Conservation (phyloP, 768 basidiomycete genomes). For the Mycena belliarum region DNA sequence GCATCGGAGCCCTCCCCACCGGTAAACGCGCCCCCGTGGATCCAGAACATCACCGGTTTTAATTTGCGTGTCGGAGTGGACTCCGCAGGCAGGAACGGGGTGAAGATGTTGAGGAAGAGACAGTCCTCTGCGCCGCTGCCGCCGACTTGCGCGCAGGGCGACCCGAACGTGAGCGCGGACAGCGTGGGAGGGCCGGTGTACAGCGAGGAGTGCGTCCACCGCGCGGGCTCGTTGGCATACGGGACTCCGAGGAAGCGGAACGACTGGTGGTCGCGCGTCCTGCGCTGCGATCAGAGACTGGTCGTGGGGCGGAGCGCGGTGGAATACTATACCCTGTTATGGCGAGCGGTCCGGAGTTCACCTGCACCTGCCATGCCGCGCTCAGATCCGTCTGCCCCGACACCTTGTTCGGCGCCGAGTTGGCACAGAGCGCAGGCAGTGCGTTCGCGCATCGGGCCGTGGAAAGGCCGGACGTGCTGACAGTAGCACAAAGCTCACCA, state of each 20-base stretch:
- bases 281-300: background rate
- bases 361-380: constrained; percentile 16
- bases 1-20: constrained; percentile 40
- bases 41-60: constrained; percentile 52
- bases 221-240: constrained; percentile 43
- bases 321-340: constrained; percentile 16
- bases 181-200: constrained; percentile 28
- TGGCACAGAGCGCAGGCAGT: constrained; percentile 20
- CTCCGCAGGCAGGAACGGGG: constrained; percentile 35
- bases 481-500: constrained; percentile 6
- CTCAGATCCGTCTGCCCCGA: constrained; percentile 21
- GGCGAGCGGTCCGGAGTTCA: constrained; percentile 8
- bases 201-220: constrained; percentile 45
- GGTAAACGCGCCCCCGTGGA: constrained; percentile 51
- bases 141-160: constrained; percentile 32
- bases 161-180: constrained; percentile 34
- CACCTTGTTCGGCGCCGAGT: constrained; percentile 19
- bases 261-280: constrained; percentile 43
- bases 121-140: constrained; percentile 40
- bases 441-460: constrained; percentile 3
- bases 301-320: background rate
- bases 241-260: constrained; percentile 57
- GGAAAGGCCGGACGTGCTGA: constrained; percentile 10
- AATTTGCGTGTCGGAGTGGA: constrained; percentile 19
- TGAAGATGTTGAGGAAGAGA: constrained; percentile 49